Evolutionary conservation across 495 filamentous ascomycete genomes (phyloP).

Genomic region (Talaromyces ruber): DNA sequence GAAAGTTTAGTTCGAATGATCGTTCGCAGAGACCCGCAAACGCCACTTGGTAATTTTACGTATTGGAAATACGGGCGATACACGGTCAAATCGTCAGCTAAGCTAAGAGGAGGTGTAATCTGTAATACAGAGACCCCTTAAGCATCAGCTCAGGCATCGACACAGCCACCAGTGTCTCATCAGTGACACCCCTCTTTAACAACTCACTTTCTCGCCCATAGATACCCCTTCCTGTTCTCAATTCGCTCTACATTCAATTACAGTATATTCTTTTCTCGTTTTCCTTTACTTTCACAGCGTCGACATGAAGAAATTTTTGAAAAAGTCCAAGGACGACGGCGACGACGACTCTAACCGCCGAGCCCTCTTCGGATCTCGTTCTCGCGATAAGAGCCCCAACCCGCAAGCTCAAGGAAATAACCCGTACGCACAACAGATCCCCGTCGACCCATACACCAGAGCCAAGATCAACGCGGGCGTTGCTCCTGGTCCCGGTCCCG

Average conservation of each 20-base stretch:
- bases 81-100: neutral
- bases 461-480: slow-evolving; percentile 43
- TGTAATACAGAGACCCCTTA: neutral
- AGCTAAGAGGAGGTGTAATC: neutral
- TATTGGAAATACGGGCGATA: neutral
- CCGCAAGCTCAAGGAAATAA: slow-evolving; percentile 31
- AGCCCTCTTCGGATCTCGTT: slow-evolving; percentile 49
- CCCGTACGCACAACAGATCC: slow-evolving; percentile 59
- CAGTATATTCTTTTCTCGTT: neutral
- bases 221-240: slow-evolving; percentile 7
- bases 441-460: slow-evolving; percentile 55
- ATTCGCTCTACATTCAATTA: neutral
- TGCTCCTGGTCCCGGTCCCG: slow-evolving; percentile 22
- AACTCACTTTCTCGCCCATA: neutral
- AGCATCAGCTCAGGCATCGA: slow-evolving; percentile 1
- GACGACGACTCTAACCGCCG: slow-evolving; percentile 50
- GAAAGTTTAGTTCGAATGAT: neutral
- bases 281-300: neutral
- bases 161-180: slow-evolving; percentile 8
- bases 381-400: slow-evolving; percentile 51
- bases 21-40: neutral
- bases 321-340: slow-evolving; percentile 54
- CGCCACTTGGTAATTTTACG: neutral
- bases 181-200: slow-evolving; percentile 4
- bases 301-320: slow-evolving; percentile 58